Conservation (phyloP, 2,329 filamentous ascomycete species). For the Dactylellina cionopaga region DNA sequence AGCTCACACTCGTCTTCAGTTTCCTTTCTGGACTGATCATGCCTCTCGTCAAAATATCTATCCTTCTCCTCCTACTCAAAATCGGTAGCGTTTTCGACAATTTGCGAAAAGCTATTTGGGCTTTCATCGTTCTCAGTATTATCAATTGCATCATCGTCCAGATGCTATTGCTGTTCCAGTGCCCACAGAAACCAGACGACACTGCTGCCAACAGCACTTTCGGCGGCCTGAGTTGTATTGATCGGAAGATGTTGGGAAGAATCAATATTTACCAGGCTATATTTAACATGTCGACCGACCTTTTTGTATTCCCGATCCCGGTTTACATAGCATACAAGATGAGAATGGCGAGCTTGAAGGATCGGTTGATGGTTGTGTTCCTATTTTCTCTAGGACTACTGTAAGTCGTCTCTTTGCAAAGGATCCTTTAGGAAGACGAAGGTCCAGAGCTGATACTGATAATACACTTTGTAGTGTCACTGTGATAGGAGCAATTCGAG, state of each 20-base stretch:
- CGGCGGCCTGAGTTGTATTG: constrained; percentile 34
- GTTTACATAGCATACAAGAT: constrained; percentile 51
- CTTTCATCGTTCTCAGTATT: constrained; percentile 41
- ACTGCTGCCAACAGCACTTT: constrained; percentile 41
- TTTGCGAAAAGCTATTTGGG: constrained; percentile 48
- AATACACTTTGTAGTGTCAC: constrained; percentile 22
- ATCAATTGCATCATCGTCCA: constrained; percentile 46
- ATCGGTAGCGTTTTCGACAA: constrained; percentile 50
- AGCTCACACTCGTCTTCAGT: constrained; percentile 46
- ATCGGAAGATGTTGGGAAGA: constrained; percentile 44
- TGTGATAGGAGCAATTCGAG: constrained; percentile 44
- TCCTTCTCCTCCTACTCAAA: constrained; percentile 49
- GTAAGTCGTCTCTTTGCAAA: constrained; percentile 21
- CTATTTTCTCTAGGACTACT: constrained; percentile 46
- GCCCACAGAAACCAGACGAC: constrained; percentile 48
- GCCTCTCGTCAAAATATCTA: constrained; percentile 50
- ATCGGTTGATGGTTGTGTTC: constrained; percentile 50
- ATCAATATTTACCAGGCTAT: constrained; percentile 51
- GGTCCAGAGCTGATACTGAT: background rate
- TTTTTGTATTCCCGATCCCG: constrained; percentile 47
- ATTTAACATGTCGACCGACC: constrained; percentile 46
- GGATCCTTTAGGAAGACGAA: no score
- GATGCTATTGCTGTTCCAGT: constrained; percentile 47
- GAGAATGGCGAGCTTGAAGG: constrained; percentile 50
- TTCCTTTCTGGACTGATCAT: constrained; percentile 50